Evolutionary conservation across 2,329 filamentous ascomycete genomes (phyloP).

Genomic region (Fusarium coicis): DNA sequence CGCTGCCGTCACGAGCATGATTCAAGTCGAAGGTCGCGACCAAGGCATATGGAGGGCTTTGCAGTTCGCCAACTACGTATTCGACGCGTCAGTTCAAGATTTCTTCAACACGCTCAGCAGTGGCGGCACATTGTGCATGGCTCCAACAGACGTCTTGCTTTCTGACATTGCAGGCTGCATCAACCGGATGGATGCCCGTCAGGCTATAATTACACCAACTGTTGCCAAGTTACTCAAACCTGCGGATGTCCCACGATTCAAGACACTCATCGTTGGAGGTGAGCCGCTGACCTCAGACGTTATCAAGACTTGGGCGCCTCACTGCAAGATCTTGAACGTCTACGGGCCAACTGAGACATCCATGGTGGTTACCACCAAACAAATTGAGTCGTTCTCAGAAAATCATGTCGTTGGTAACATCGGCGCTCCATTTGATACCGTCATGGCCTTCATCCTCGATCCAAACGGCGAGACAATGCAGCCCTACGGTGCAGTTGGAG

Average conservation of each 20-base stretch:
- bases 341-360: not conserved
- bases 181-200: not conserved
- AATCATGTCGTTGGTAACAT: not conserved
- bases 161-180: not conserved
- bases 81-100: not conserved
- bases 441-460: not conserved
- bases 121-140: not conserved
- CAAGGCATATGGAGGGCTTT: not conserved
- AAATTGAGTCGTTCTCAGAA: not conserved
- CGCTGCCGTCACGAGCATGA: not conserved
- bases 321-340: not conserved
- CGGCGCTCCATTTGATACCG: not conserved
- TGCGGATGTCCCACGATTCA: not conserved
- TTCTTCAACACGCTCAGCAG: not conserved
- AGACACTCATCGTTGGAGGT: not conserved
- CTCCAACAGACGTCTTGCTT: not conserved
- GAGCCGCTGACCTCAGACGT: not conserved
- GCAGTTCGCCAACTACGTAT: slow-evolving; percentile 2
- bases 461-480: not conserved
- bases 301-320: not conserved
- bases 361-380: not conserved
- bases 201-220: slow-evolving; percentile 1
- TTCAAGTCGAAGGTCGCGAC: not conserved
- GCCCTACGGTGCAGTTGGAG: not conserved
- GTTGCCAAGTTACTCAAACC: not conserved